phyloP scores from a whole-genome alignment of 2,329 filamentous ascomycete species.

The Hymenotorrendiella dingleyae region DNA sequence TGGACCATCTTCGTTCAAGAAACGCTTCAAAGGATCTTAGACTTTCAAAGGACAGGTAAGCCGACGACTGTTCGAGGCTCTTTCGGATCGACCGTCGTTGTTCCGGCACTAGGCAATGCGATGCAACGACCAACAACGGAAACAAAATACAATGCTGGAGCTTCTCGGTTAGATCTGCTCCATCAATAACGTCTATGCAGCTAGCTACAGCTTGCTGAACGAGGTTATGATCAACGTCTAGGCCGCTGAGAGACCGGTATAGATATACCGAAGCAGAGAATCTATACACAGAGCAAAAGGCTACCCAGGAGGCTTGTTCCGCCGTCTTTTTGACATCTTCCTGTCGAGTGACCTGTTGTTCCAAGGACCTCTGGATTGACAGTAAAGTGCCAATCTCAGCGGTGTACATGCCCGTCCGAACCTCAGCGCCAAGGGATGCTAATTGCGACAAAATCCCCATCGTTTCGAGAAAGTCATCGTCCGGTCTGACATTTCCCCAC shows the following conservation, averaged over 20 bases:
- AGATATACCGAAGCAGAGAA: slow-evolving; percentile 36
- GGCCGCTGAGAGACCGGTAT: slow-evolving; percentile 37
- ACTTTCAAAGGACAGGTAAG: slow-evolving; percentile 24
- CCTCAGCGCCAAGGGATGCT: slow-evolving; percentile 31
- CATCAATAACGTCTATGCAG: slow-evolving; percentile 34
- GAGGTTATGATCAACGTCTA: slow-evolving; percentile 34
- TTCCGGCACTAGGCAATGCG: slow-evolving; percentile 29
- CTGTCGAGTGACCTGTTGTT: slow-evolving; percentile 21
- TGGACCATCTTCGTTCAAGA: slow-evolving; percentile 21
- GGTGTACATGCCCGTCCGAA: slow-evolving; percentile 20
- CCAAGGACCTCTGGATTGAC: slow-evolving; percentile 22
- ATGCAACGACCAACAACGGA: slow-evolving; percentile 34
- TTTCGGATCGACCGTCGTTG: slow-evolving; percentile 27
- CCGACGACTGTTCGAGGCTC: slow-evolving; percentile 19
- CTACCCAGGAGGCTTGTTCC: slow-evolving; percentile 30
- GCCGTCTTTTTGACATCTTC: slow-evolving; percentile 9
- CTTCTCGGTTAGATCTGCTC: slow-evolving; percentile 32
- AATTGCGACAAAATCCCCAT: slow-evolving; percentile 30
- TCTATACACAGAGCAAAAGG: slow-evolving; percentile 34
- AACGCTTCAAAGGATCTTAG: slow-evolving; percentile 21
- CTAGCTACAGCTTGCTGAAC: slow-evolving; percentile 36
- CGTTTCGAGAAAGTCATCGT: slow-evolving; percentile 31
- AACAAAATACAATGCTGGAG: slow-evolving; percentile 36
- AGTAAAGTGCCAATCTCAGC: slow-evolving; percentile 22
- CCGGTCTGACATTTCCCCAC: slow-evolving; percentile 33